Conservation (phyloP, 768 basidiomycete genomes). For the Arthromyces matolae region DNA sequence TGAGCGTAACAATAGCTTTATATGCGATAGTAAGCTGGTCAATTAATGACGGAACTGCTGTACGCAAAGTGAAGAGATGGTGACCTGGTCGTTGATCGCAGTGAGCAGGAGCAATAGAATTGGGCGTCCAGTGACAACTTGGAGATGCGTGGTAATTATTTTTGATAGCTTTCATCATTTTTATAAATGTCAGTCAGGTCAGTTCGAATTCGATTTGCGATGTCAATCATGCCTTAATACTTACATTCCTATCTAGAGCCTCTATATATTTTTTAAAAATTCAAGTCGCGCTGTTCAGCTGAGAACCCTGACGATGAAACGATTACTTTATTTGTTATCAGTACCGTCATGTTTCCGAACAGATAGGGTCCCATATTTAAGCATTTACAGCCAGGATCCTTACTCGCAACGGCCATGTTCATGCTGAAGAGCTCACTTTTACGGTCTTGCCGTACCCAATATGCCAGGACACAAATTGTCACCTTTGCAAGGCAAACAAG, state of each 20-base stretch:
- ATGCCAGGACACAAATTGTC: no score
- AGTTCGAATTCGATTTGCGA: no score
- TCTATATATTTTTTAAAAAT: no score
- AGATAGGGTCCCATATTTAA: background rate
- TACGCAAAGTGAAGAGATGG: background rate
- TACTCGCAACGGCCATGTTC: slow-evolving; percentile 1
- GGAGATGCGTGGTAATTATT: slow-evolving; percentile 16
- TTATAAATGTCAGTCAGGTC: no score
- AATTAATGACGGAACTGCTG: background rate
- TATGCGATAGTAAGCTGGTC: background rate
- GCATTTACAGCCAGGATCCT: background rate
- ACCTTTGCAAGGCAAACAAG: background rate
- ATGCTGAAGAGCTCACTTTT: slow-evolving; percentile 6
- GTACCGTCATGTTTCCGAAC: slow-evolving; percentile 21
- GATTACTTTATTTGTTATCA: background rate
- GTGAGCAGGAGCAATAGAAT: slow-evolving; percentile 9
- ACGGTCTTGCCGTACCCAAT: background rate
- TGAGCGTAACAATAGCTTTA: background rate
- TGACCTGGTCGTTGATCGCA: slow-evolving; percentile 9
- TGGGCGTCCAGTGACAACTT: slow-evolving; percentile 1
- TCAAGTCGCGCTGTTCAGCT: no score
- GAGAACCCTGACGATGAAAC: no score
- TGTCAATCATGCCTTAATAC: no score
- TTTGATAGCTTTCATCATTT: slow-evolving; percentile 7
- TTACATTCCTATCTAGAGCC: no score